These are phyloP conservation scores for Sordariomycetes sp. DNA, from an alignment of 2,329 filamentous ascomycete species.

Conservation along the genomic window DNA sequence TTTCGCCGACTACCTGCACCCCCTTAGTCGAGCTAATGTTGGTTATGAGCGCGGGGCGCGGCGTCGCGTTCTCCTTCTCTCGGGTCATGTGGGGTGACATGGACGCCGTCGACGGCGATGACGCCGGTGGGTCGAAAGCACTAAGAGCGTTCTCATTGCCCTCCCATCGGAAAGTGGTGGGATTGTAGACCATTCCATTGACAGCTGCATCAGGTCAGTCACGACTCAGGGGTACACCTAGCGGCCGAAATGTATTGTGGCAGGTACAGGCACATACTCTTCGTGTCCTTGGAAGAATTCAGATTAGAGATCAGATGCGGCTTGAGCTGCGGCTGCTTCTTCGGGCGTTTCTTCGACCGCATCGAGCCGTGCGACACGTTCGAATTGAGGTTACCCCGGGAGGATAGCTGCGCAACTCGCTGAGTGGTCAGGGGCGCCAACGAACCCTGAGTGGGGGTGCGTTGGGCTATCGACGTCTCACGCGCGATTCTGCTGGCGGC, in stretches of 20 bases:
- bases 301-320: conserved; percentile 85
- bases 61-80: conserved; percentile 45
- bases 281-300: conserved; percentile 58
- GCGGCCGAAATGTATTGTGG: neutral
- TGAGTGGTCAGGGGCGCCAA: conserved; percentile 42
- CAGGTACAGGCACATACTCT: conserved; percentile 45
- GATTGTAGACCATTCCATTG: conserved; percentile 95
- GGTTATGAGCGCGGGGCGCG: conserved; percentile 71
- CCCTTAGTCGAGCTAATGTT: conserved; percentile 77
- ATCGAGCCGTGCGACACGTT: conserved; percentile 26
- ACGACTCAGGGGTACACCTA: neutral
- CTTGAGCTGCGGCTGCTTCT: conserved; percentile 52
- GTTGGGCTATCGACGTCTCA: conserved; percentile 47
- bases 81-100: conserved; percentile 27
- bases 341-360: conserved; percentile 44
- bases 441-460: conserved; percentile 37
- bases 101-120: conserved; percentile 35
- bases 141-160: conserved; percentile 81
- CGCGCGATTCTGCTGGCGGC: conserved; percentile 51
- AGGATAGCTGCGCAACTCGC: conserved; percentile 37
- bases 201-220: conserved; percentile 40
- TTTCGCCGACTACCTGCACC: conserved; percentile 88
- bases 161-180: conserved; percentile 78
- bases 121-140: conserved; percentile 57
- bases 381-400: conserved; percentile 31